Conservation (phyloP, 805 yeast species). For the Candida stauntonica region DNA sequence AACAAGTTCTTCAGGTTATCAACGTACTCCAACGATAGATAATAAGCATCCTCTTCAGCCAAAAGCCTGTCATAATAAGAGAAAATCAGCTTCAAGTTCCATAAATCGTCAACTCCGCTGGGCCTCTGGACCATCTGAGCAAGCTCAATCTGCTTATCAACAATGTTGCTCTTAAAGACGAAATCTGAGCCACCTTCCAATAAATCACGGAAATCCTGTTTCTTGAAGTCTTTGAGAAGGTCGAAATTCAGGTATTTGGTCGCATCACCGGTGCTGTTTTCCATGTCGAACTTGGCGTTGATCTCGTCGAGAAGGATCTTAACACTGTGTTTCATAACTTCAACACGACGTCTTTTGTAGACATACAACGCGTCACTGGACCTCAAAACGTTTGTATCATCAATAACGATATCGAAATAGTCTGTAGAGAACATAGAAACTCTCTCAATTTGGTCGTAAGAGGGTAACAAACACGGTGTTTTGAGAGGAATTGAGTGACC, state of each 20-base stretch:
- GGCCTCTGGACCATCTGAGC: slow-evolving; percentile 40
- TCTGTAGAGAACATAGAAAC: slow-evolving; percentile 45
- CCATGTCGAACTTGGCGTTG: slow-evolving; percentile 18
- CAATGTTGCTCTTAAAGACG: slow-evolving; percentile 36
- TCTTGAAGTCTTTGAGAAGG: slow-evolving; percentile 15
- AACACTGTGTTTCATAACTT: slow-evolving; percentile 33
- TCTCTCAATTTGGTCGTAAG: slow-evolving; percentile 41
- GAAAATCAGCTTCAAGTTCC: slow-evolving; percentile 60
- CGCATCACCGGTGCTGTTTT: slow-evolving; percentile 1
- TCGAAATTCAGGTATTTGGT: slow-evolving; percentile 12
- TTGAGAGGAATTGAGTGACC: slow-evolving; percentile 32
- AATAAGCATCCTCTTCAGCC: slow-evolving; percentile 33
- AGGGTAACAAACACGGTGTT: slow-evolving; percentile 72
- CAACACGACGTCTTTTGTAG: slow-evolving; percentile 35
- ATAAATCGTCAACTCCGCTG: slow-evolving; percentile 45
- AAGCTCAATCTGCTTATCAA: slow-evolving; percentile 55
- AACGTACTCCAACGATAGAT: slow-evolving; percentile 45
- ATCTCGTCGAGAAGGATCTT: slow-evolving; percentile 23
- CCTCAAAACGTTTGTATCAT: slow-evolving; percentile 34
- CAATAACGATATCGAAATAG: slow-evolving; percentile 47
- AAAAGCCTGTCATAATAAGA: slow-evolving; percentile 48
- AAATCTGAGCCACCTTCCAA: slow-evolving; percentile 11
- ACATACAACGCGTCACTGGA: slow-evolving; percentile 37
- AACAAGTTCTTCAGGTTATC: slow-evolving; percentile 47
- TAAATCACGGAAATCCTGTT: slow-evolving; percentile 17